phyloP scores from a whole-genome alignment of 208 protist species.

The Wallacemonas sp. region DNA sequence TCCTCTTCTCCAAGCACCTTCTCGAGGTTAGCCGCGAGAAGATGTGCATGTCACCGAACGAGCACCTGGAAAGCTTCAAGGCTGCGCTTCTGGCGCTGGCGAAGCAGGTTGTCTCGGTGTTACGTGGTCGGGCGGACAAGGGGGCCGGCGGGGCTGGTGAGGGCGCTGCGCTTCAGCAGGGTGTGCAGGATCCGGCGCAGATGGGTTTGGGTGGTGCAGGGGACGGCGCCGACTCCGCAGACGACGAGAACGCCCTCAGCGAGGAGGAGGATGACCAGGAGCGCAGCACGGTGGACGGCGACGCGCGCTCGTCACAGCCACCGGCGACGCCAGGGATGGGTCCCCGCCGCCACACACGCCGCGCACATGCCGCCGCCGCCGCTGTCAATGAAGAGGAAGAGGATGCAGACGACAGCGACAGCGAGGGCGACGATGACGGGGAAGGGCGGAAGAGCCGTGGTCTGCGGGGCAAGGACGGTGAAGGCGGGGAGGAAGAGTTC shows the following conservation, averaged over 20 bases:
- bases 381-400: constrained; percentile 1
- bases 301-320: constrained; percentile 2
- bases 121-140: constrained; percentile 44
- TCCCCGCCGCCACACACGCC: background rate
- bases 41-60: constrained; percentile 76
- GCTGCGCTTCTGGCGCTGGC: constrained; percentile 55
- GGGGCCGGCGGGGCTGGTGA: constrained; percentile 8
- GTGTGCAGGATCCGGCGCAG: constrained; percentile 12
- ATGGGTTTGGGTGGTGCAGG: constrained; percentile 16
- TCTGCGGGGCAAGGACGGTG: background rate
- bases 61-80: constrained; percentile 68
- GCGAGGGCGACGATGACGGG: constrained; percentile 18
- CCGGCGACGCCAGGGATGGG: constrained; percentile 5
- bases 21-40: constrained; percentile 37
- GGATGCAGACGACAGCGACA: constrained; percentile 6
- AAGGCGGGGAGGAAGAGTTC: background rate
- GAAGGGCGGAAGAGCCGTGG: background rate
- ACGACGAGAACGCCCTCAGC: constrained; percentile 10
- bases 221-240: constrained; percentile 20
- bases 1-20: constrained; percentile 73
- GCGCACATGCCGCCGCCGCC: background rate
- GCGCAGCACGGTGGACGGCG: constrained; percentile 17
- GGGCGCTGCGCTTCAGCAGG: constrained; percentile 7
- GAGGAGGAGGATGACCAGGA: constrained; percentile 15
- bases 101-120: constrained; percentile 43